Evolutionary conservation across 2,329 filamentous ascomycete species (phyloP), one percentile per base, ranked within the genome.

Genomic region (Paecilomyces dactylethromorphus): DNA sequence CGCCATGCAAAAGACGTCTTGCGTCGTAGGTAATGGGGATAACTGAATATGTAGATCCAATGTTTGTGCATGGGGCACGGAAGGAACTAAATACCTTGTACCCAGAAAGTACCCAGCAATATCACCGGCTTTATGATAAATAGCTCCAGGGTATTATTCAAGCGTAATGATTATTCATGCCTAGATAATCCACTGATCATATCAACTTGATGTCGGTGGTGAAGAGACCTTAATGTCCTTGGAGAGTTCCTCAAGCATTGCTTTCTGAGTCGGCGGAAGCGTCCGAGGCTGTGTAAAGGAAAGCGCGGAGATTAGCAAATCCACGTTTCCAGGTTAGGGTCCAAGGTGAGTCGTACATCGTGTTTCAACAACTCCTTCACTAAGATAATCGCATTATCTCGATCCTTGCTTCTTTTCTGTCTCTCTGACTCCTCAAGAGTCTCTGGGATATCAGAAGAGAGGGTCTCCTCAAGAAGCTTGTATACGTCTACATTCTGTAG

Each of bases 341-440:
- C 11, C 31, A 56, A 33, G 13, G 32, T 29, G 13, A 57, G 18
- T 61, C 74, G 66, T 63, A 79, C 76, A 65, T 72, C 67, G 59
- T 73, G 70, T 55, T 71, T 72, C 61, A 76, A 57, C 24, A 79
- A 58, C 26, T 74, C 71, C 59, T 76, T 71, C 15, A 74, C 62
- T 54, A 79, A 66, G 31, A 79, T 66, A 59, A 74, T 64, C 3
- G 68, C 67, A 64, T 79, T 78, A 49, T 76, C 76, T 3, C 71
- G 69, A 62, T 79, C 75, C 55, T 77, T 76, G 18, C 59, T 59
- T 45, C 66, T 62, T 51, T 71, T 71, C 3, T 66, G 18, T 29
- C 62, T 65, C 13, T 69, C 66, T 6, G 59, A 60, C 55, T 70
- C 69, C 24, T 63, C 64, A 1, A 60, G 53, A 1, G 62, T 57